Base-by-base conservation (phyloP, 352 stramenopile genomes). In the Phytopythium montanum region DNA sequence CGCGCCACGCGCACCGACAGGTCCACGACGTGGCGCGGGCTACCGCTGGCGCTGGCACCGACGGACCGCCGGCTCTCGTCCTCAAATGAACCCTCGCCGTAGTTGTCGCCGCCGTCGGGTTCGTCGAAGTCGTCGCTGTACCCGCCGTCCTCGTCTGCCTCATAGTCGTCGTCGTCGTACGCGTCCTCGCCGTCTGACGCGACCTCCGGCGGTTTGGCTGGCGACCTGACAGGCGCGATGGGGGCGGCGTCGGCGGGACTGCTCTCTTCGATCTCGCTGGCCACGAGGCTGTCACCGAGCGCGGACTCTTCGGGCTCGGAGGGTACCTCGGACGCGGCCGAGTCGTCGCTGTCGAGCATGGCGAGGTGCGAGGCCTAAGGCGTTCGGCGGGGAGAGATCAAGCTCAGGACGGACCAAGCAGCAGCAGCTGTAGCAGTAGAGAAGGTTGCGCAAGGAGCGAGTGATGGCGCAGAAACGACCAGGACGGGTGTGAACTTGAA, bases 51-150 rank as follows among this genome's bases (percentile, higher is more conserved):
- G 33, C 33, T 38, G 33, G 33, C n/a, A n/a, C n/a, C n/a, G n/a
- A n/a, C 60, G n/a, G 69, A 83, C 31, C 57, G 63, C 9, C 68
- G 75, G 41, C 75, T 89, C 56, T 93, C 81, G n/a, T 84, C 69
- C 56, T 91, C 84, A 39, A 93, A 91, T 28, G 84, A 93, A 34
- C 65, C 70, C 59, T 85, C 75, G 25, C 69, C 65, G 71, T 90
- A 86, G 33, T 31, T 33, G 58, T 72, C n/a, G 6, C 44, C 4
- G 48, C 18, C 41, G 52, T 79, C 71, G 10, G 73, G 65, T 10
- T 87, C 74, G 55, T 91, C 81, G 66, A 90, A 91, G 58, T 90
- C 81, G 28, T 75, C 76, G 56, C 81, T 91, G 65, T 93, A 93
- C 57, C 60, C 72, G 60, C 77, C 60, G 44, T 83, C 73, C 19